Percentiles rank a stretch among this genome's conserved stretches.
These are phyloP conservation scores for Teratosphaeria destructans DNA, from an alignment of 2,329 filamentous ascomycete genomes.

Conservation along the genomic window DNA sequence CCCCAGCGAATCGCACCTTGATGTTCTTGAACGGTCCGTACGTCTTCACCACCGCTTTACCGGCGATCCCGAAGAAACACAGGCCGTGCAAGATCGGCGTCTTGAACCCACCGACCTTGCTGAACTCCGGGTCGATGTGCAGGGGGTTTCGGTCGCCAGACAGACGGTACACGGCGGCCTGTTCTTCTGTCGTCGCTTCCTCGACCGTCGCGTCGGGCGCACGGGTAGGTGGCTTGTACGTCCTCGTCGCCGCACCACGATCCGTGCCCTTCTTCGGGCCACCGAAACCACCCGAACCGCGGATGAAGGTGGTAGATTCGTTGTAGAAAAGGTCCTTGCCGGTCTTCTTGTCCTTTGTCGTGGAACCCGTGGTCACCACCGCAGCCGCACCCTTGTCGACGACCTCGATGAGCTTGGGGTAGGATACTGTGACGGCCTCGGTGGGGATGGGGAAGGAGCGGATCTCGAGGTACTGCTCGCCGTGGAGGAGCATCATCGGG, in stretches of 20 bases:
- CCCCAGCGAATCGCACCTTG: conserved; percentile 83
- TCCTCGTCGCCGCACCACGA: conserved; percentile 67
- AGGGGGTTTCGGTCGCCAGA: conserved; percentile 94
- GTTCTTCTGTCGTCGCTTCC: conserved; percentile 76
- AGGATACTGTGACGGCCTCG: conserved; percentile 62
- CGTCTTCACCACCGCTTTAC: conserved; percentile 77
- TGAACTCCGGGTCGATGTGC: conserved; percentile 89
- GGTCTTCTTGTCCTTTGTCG: conserved; percentile 73
- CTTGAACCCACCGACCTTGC: conserved; percentile 92
- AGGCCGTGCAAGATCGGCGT: conserved; percentile 92
- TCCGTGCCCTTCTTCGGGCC: conserved; percentile 68
- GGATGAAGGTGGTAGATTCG: conserved; percentile 84
- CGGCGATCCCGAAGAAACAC: conserved; percentile 84
- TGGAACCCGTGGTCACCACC: conserved; percentile 67
- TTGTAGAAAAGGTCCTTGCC: conserved; percentile 95
- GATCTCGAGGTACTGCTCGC: conserved; percentile 96
- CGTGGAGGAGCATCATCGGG: conserved; percentile 97
- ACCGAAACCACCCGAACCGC: conserved; percentile 82
- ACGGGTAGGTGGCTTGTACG: conserved; percentile 68
- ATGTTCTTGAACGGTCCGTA: conserved; percentile 81
- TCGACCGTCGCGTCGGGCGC: conserved; percentile 73
- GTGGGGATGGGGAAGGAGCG: conserved; percentile 87
- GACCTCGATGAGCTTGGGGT: conserved; percentile 78
- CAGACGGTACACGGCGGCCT: conserved; percentile 85
- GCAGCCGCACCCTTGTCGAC: conserved; percentile 91